Evolutionary conservation across 192 early-diverging fungal species (phyloP).

Genomic region (Gamsiella multidivaricata): DNA sequence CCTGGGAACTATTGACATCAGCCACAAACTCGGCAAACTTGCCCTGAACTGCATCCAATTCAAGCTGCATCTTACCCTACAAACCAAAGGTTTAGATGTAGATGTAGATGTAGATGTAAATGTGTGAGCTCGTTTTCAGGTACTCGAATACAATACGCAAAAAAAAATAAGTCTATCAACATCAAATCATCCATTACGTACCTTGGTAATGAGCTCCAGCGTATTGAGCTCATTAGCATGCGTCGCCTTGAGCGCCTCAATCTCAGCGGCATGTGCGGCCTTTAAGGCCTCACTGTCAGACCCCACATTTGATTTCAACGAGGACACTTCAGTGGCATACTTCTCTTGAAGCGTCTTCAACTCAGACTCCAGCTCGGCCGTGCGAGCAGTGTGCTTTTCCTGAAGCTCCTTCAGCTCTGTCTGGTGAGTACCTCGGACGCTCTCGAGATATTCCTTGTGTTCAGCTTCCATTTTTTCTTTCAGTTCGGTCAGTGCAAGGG

Average conservation of each 20-base stretch:
- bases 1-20: constrained; percentile 36
- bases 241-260: constrained; percentile 30
- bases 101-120: not conserved
- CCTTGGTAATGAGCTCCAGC: constrained; percentile 39
- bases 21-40: constrained; percentile 40
- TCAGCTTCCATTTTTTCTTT: constrained; percentile 41
- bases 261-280: constrained; percentile 39
- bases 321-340: constrained; percentile 29
- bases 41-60: constrained; percentile 37
- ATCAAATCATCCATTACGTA: not conserved
- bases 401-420: constrained; percentile 23
- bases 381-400: constrained; percentile 21
- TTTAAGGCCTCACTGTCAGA: constrained; percentile 28
- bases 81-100: no score
- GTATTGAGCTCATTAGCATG: constrained; percentile 40
- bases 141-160: not conserved
- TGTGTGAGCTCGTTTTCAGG: not conserved
- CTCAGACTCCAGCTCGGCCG: constrained; percentile 25
- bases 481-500: constrained; percentile 33
- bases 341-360: constrained; percentile 38
- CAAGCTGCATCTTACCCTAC: constrained; percentile 49
- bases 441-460: constrained; percentile 35
- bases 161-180: not conserved
- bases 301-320: not conserved
- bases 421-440: constrained; percentile 25